Base-by-base conservation (phyloP, 371 early-diverging fungal genomes). In the Lichtheimia corymbifera region DNA sequence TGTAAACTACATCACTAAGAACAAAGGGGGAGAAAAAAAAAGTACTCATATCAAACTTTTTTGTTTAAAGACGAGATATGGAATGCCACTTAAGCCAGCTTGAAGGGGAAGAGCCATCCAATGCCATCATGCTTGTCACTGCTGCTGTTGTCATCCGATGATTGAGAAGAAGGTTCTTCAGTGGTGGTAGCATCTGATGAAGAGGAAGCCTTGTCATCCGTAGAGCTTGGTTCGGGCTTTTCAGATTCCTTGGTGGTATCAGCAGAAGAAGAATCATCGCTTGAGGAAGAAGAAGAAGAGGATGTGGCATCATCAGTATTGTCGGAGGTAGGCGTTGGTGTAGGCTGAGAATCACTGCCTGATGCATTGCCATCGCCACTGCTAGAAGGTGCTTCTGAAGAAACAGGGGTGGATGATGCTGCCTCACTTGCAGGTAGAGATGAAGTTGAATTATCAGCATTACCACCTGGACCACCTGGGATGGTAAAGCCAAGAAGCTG, bases 301-400 rank as follows among this genome's bases (percentile, higher is more conserved):
- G 24, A 28, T 41, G 47, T 41, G 14, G 62, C 27, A 49, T 64
- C 43, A 27, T 52, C 41, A 18, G 62, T 20, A 49, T 64, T 35
- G 20, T 52, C 41, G 18, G 51, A 25, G 51, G 59, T 50, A 27
- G 56, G 18, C 18, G 62, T 25, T 12, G 53, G 20, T 9, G 57
- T 28, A 54, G 57, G 17, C 7, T 47, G n/a, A 7, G 50, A 35
- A 35, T 35, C 35, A 35, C 9, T 35, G 35, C 35, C 35, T 1
- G 35, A 35, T 35, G 35, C 35, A 35, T 35, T 35, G 11, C 35
- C 9, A 35, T 35, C 35, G 9, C 35, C 35, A 35, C 35, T 35
- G 35, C 35, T 35, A 11, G 52, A 27, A 52, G 52, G 17, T 24
- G 17, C 52, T 12, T 24, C 27, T 30, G 35, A 35, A 35, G 35